phyloP scores from a whole-genome alignment of 73 alveolate species.

The Tetrahymena elliotti region DNA sequence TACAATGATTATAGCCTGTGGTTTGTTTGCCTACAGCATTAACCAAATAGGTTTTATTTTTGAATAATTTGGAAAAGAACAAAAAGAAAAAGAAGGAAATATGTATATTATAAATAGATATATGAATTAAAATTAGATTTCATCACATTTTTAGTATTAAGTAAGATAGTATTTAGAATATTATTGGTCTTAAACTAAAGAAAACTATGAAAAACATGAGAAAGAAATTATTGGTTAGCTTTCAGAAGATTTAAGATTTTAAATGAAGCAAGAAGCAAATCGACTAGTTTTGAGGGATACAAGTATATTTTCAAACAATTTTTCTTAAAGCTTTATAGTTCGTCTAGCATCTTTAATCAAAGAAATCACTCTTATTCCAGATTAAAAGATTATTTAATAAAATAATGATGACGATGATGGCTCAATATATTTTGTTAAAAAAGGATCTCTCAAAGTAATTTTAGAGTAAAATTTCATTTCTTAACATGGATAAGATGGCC shows the following conservation, averaged over 20 bases:
- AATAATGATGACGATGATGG: constrained; percentile 16
- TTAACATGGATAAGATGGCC: too few relatives aligned
- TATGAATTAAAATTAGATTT: constrained; percentile 53
- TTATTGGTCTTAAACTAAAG: constrained; percentile 23
- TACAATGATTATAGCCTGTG: not conserved
- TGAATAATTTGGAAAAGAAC: not conserved
- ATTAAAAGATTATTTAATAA: not conserved
- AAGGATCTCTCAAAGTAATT: constrained; percentile 13
- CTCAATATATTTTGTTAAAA: constrained; percentile 12
- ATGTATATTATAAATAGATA: constrained; percentile 48
- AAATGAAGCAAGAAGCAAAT: constrained; percentile 19
- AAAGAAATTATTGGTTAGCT: constrained; percentile 5
- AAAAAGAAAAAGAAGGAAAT: constrained; percentile 47
- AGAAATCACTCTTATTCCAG: constrained; percentile 33
- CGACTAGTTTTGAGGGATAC: not conserved
- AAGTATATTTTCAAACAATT: constrained; percentile 1
- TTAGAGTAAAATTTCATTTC: not conserved
- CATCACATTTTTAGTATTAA: constrained; percentile 49
- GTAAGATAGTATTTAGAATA: constrained; percentile 63
- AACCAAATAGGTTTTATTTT: not conserved
- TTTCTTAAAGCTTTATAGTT: not conserved
- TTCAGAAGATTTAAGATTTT: constrained; percentile 7
- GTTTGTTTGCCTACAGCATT: not conserved
- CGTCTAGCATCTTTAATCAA: not conserved
- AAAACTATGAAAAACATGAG: constrained; percentile 30